phyloP scores from a whole-genome alignment of 768 basidiomycete genomes.

The Naganishia vaughanmartiniae region DNA sequence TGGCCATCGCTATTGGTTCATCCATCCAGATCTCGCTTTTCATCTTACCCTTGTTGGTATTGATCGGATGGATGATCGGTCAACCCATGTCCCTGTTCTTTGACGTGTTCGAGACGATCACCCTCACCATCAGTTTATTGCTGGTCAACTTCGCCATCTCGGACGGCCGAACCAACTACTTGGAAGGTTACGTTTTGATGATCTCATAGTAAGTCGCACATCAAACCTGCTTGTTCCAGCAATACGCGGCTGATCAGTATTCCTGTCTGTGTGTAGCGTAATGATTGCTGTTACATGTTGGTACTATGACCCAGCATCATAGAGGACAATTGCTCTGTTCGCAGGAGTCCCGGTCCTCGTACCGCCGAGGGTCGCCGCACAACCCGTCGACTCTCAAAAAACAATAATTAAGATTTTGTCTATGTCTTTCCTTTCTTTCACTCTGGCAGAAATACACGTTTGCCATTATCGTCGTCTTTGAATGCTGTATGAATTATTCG shows the following conservation, averaged over 20 bases:
- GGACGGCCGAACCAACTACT: slow-evolving; percentile 58
- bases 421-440: background rate
- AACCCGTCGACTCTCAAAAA: background rate
- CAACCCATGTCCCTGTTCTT: slow-evolving; percentile 68
- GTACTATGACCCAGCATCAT: slow-evolving; percentile 33
- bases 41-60: slow-evolving; percentile 61
- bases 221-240: background rate
- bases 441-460: background rate
- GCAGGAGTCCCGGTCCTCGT: background rate
- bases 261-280: background rate
- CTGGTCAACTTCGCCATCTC: slow-evolving; percentile 77
- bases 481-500: too few species aligned
- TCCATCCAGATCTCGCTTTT: slow-evolving; percentile 62
- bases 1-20: slow-evolving; percentile 84
- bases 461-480: background rate
- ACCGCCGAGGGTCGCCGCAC: background rate
- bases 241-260: background rate
- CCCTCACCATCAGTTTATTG: slow-evolving; percentile 57
- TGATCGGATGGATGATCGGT: slow-evolving; percentile 74
- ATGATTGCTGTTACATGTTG: slow-evolving; percentile 33
- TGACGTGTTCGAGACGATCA: slow-evolving; percentile 82
- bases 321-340: background rate
- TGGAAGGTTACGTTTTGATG: slow-evolving; percentile 29
- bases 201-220: slow-evolving; percentile 24
- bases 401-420: background rate